Evolutionary conservation across 2,329 filamentous ascomycete species (phyloP).

Genomic region (Grosmannia serpens): DNA sequence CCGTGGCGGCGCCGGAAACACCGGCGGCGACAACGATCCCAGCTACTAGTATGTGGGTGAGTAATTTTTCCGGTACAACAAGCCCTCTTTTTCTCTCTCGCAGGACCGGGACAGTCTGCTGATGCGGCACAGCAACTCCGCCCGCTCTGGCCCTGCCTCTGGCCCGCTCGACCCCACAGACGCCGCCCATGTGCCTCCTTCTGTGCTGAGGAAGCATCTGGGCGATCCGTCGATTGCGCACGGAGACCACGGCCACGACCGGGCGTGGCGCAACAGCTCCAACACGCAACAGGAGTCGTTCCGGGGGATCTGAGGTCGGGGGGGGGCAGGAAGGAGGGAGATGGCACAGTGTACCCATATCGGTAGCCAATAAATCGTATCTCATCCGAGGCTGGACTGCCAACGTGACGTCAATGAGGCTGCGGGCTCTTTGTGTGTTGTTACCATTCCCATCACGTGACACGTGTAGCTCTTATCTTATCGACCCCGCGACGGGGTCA

Average conservation of each 20-base stretch:
- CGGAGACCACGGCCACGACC: constrained; percentile 29
- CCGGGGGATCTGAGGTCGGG: constrained; percentile 28
- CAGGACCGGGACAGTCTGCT: too few species aligned
- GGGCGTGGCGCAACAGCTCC: constrained; percentile 32
- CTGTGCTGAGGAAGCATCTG: constrained; percentile 34
- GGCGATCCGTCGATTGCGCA: constrained; percentile 35
- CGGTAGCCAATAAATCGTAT: too few species aligned
- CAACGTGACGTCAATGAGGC: too few species aligned
- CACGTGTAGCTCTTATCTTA: not conserved
- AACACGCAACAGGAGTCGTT: constrained; percentile 36
- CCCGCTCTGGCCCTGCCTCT: constrained; percentile 6
- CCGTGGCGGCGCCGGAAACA: not conserved
- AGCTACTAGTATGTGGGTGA: constrained; percentile 36
- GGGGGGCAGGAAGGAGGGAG: not conserved
- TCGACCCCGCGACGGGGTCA: not conserved
- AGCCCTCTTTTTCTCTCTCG: not conserved
- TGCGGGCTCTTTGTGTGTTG: too few species aligned
- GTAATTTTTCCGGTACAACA: not conserved
- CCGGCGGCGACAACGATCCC: constrained; percentile 36
- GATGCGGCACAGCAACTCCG: too few species aligned
- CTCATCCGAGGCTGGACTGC: too few species aligned
- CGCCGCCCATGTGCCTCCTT: constrained; percentile 46
- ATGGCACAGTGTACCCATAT: not conserved
- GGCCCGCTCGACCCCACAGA: constrained; percentile 39
- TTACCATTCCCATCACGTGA: too few species aligned